Conservation (phyloP, 2,329 filamentous ascomycete genomes). For the Grosmannia clavigera region DNA sequence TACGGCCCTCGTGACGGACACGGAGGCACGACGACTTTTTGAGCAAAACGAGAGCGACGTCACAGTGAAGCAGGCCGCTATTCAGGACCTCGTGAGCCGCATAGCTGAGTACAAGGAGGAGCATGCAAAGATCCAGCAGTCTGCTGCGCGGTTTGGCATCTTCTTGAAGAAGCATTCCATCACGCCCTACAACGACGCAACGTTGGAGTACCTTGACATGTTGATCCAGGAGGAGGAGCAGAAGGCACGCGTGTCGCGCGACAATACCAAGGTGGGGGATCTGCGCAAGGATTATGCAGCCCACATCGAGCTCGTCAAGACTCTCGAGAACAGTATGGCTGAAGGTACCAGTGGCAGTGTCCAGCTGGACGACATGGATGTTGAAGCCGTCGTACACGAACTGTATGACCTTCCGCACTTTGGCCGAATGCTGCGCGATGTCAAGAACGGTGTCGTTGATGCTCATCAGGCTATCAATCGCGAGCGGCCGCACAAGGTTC, state of each 20-base stretch:
- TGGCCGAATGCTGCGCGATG: not conserved
- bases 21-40: slow-evolving; percentile 15
- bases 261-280: slow-evolving; percentile 12
- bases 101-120: slow-evolving; percentile 21
- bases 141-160: slow-evolving; percentile 23
- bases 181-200: slow-evolving; percentile 27
- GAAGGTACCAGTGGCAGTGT: not conserved
- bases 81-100: slow-evolving; percentile 13
- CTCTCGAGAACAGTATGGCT: slow-evolving; percentile 8
- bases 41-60: slow-evolving; percentile 15
- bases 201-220: slow-evolving; percentile 24
- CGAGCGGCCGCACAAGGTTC: slow-evolving; percentile 5
- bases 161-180: slow-evolving; percentile 27
- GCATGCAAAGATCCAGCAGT: slow-evolving; percentile 20
- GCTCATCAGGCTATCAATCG: slow-evolving; percentile 4
- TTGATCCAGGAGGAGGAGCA: slow-evolving; percentile 24
- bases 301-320: slow-evolving; percentile 14
- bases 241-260: slow-evolving; percentile 19
- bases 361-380: slow-evolving; percentile 1
- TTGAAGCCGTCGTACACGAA: not conserved
- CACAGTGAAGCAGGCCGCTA: slow-evolving; percentile 14
- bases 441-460: not conserved
- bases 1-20: slow-evolving; percentile 15
- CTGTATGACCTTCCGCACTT: slow-evolving; percentile 5
- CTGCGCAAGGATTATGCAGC: slow-evolving; percentile 13